Conservation (phyloP, 163 green algal genomes). For the Botryococcus braunii region DNA sequence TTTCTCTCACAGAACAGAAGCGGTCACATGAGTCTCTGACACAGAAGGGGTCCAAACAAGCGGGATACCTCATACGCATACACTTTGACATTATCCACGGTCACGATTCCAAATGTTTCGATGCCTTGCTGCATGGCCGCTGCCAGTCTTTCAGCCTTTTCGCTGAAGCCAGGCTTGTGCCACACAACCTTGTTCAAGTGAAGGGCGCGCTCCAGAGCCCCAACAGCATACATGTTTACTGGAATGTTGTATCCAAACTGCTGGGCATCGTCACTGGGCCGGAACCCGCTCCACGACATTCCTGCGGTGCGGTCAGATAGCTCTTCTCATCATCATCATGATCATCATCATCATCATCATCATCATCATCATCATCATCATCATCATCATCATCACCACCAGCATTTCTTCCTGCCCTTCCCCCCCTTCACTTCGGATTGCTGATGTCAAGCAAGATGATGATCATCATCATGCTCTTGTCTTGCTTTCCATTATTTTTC, state of each 20-base stretch:
- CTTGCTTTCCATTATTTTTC: too few species aligned
- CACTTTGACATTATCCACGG: slow-evolving; percentile 11
- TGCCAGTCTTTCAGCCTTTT: slow-evolving; percentile 11
- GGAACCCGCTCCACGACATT: slow-evolving; percentile 59
- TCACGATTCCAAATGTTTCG: slow-evolving; percentile 28
- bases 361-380: too few species aligned
- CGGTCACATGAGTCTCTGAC: too few species aligned
- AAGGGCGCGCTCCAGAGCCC: slow-evolving; percentile 35
- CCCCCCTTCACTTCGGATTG: too few species aligned
- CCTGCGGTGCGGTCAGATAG: slow-evolving; percentile 13
- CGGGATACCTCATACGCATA: slow-evolving; percentile 36
- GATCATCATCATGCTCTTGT: too few species aligned
- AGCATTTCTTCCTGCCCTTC: too few species aligned
- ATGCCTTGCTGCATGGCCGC: slow-evolving; percentile 29
- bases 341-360: too few species aligned
- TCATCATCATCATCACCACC: too few species aligned
- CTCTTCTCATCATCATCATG: too few species aligned
- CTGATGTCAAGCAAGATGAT: too few species aligned
- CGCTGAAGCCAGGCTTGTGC: slow-evolving; percentile 9
- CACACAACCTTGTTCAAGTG: slow-evolving; percentile 34
- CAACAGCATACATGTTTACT: slow-evolving; percentile 51
- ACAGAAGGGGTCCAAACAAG: neutral
- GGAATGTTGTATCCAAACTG: slow-evolving; percentile 49
- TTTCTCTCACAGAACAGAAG: too few species aligned
- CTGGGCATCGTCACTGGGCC: slow-evolving; percentile 44